Evolutionary conservation across 2,329 filamentous ascomycete genomes (phyloP), one percentile per base, ranked within the genome.

Genomic region (Cercospora canescens): DNA sequence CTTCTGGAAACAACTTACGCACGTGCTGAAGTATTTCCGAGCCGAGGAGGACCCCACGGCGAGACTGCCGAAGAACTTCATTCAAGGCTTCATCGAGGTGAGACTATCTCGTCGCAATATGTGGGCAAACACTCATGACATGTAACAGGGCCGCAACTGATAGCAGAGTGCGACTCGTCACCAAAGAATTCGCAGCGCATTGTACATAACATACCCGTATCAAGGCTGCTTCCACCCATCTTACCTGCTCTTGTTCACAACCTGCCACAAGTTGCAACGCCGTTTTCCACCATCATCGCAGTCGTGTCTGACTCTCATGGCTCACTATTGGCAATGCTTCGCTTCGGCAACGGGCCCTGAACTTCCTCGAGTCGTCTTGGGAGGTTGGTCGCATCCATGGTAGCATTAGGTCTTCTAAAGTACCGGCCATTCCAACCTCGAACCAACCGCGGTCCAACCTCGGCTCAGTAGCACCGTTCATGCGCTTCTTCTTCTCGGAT

Each of bases 1-100:
- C 84, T 99, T 91, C 86, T 99, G 95, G 95, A 97, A 97, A 83
- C 95, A 99, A 82, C 86, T 94, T 69, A 91, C 91, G 70, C 95
- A 99, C 80, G 87, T 99, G 73, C 93, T 99, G 87, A 93, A 95
- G 75, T 99, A 97, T 82, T 99, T 98, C 86, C 89, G 94, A 78
- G 86, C 89, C 74, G 94, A 98, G 80, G 92, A 88, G 84, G 92
- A 88, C 79, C 91, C 85, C 79, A 92, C 84, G 72, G 85, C 87
- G 74, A 88, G 88, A 78, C 82, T 97, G 81, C 94, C 94, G 41
- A 88, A 88, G 75, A 95, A 88, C 84, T 99, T 99, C 83, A 96
- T 99, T 83, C 87, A 89, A 74, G 93, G 93, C 58, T 99, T 99
- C 84, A 84, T 99, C 76, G 93, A 98, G 91, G 95, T 94, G 83